Conservation (phyloP, 805 yeast genomes). For the Barnettozyma sp. region DNA sequence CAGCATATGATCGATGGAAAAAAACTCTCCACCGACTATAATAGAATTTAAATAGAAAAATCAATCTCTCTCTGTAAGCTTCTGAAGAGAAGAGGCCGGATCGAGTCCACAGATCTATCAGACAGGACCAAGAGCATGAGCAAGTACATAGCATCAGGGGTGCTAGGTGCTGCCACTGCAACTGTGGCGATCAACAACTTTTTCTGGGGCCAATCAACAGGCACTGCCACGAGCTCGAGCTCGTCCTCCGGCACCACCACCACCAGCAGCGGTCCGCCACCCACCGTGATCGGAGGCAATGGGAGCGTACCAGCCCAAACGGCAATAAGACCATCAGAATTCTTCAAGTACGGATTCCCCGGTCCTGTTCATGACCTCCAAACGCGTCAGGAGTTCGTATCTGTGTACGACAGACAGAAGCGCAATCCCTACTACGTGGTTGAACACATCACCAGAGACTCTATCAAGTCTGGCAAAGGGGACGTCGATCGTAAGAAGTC, state of each 20-base stretch:
- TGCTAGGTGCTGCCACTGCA: constrained; percentile 25
- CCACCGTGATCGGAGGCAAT: too few species aligned
- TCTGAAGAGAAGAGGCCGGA: too few species aligned
- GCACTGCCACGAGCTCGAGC: too few species aligned
- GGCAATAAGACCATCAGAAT: constrained; percentile 63
- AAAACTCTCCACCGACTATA: too few species aligned
- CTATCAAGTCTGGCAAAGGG: constrained; percentile 39
- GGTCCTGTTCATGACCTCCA: constrained; percentile 88
- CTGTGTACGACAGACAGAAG: constrained; percentile 79
- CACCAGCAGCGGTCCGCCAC: too few species aligned
- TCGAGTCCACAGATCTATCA: too few species aligned
- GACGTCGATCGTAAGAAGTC: constrained; percentile 75
- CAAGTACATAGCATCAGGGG: constrained; percentile 21
- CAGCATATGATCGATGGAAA: too few species aligned
- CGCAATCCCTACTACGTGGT: constrained; percentile 83
- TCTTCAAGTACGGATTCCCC: constrained; percentile 90
- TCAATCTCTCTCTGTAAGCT: too few species aligned
- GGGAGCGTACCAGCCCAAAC: constrained; percentile 19
- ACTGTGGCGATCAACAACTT: constrained; percentile 30
- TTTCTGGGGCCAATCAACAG: constrained; percentile 26
- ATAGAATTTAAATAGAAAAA: too few species aligned
- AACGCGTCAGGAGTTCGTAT: constrained; percentile 66
- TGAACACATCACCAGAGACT: constrained; percentile 78
- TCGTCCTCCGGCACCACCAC: constrained; percentile 11
- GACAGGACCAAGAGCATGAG: too few species aligned